Percentiles rank a stretch among this genome's conserved stretches.
These are phyloP conservation scores for Aspergillus ruber DNA, from an alignment of 2,329 filamentous ascomycete genomes.

Conservation along the genomic window DNA sequence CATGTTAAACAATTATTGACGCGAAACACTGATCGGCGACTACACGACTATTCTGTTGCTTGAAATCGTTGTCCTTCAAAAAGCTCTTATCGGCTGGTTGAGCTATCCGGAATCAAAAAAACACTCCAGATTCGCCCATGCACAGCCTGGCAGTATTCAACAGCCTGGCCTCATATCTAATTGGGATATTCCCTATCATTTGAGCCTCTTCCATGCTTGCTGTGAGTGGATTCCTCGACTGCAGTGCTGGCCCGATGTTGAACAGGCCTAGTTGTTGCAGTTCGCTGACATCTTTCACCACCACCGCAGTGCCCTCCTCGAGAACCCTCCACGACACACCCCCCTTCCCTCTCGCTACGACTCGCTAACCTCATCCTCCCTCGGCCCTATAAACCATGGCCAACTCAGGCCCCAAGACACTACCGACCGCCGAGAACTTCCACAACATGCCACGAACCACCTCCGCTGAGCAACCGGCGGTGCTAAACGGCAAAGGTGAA, in stretches of 20 bases:
- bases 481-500: constrained; percentile 48
- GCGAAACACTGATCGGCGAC: not conserved
- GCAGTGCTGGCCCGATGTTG: not conserved
- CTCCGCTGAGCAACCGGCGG: constrained; percentile 54
- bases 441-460: constrained; percentile 65
- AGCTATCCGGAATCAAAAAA: constrained; percentile 8
- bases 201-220: constrained; percentile 2
- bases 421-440: constrained; percentile 33
- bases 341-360: constrained; percentile 12
- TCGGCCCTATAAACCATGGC: constrained; percentile 28
- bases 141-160: constrained; percentile 9
- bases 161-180: not conserved
- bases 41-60: not conserved
- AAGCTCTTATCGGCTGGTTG: constrained; percentile 2
- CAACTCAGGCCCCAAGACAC: constrained; percentile 25
- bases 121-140: constrained; percentile 14
- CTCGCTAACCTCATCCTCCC: constrained; percentile 10
- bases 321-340: constrained; percentile 14
- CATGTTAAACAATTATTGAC: too few relatives aligned
- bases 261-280: constrained; percentile 1
- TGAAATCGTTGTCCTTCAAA: not conserved
- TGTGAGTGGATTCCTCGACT: constrained; percentile 7
- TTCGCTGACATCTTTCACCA: constrained; percentile 21
- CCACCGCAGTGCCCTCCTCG: constrained; percentile 20
- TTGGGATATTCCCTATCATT: not conserved